Evolutionary conservation across 176 grass and related monocot species (phyloP).

Genomic region (sorghum (Sorghum bicolor)): DNA sequence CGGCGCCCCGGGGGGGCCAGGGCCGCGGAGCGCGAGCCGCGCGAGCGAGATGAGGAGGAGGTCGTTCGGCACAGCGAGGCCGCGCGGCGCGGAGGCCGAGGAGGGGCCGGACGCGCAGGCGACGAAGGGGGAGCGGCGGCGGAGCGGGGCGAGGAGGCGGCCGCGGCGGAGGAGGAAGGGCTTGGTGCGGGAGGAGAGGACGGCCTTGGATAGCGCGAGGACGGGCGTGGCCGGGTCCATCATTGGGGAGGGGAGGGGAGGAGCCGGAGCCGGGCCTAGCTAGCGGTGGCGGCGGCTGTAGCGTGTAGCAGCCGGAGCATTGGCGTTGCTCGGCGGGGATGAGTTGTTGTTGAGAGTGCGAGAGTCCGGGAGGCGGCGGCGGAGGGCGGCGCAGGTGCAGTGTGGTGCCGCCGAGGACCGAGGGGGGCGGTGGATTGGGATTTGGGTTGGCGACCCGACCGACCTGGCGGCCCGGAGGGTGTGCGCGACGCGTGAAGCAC

Average conservation of each 20-base stretch:
- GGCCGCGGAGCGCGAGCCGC: constrained; percentile 44
- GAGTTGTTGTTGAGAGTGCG: not conserved
- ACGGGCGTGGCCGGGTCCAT: constrained; percentile 77
- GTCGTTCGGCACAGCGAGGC: constrained; percentile 33
- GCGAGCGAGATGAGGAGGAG: constrained; percentile 62
- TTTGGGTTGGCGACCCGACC: no score
- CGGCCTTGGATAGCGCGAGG: constrained; percentile 68
- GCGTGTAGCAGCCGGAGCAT: constrained; percentile 9
- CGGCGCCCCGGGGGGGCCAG: not conserved
- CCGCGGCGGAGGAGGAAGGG: constrained; percentile 42
- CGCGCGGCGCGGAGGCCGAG: not conserved
- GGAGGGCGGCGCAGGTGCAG: not conserved
- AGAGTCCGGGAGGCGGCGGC: not conserved
- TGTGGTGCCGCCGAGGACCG: not conserved
- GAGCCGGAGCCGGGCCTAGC: not conserved
- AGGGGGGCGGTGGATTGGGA: not conserved
- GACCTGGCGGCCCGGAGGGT: no score
- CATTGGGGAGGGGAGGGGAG: not conserved
- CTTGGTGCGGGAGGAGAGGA: constrained; percentile 46
- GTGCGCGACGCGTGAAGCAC: no score
- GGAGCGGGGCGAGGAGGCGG: not conserved
- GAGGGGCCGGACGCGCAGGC: not conserved
- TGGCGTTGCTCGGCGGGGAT: not conserved
- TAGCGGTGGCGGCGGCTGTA: not conserved
- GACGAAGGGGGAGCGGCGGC: constrained; percentile 7